phyloP scores from a whole-genome alignment of 768 basidiomycete species.

The Cantharellus cinnabarinus region DNA sequence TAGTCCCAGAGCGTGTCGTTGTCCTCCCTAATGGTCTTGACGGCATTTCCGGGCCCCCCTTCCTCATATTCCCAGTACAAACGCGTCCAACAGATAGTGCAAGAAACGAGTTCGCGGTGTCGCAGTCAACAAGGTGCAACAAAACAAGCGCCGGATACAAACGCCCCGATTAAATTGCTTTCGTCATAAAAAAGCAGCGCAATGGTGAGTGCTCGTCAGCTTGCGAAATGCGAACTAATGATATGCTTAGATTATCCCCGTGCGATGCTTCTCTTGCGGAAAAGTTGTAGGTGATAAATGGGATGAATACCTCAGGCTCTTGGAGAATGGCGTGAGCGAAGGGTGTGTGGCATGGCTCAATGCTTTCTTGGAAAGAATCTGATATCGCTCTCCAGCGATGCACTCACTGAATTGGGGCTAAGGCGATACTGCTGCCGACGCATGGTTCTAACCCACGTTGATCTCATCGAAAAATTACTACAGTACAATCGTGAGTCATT shows the following conservation, averaged over 20 bases:
- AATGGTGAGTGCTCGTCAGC: too few species aligned
- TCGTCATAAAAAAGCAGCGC: too few species aligned
- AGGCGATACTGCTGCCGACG: conserved; percentile 92
- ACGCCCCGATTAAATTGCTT: too few species aligned
- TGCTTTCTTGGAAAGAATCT: not conserved
- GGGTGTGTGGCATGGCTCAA: conserved; percentile 30
- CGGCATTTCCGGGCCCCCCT: too few species aligned
- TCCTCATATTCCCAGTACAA: too few species aligned
- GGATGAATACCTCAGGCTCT: conserved; percentile 65
- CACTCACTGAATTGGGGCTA: conserved; percentile 70
- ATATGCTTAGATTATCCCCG: conserved; percentile 65
- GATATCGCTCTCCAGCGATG: conserved; percentile 35
- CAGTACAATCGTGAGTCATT: conserved; percentile 74
- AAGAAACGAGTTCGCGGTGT: too few species aligned
- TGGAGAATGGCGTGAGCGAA: conserved; percentile 66
- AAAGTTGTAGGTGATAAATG: conserved; percentile 97
- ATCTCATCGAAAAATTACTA: conserved; percentile 88
- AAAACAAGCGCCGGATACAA: too few species aligned
- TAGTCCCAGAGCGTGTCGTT: too few species aligned
- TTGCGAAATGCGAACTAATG: not conserved
- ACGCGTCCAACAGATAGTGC: too few species aligned
- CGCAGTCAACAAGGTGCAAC: too few species aligned
- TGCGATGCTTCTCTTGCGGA: conserved; percentile 89
- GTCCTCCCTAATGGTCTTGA: too few species aligned
- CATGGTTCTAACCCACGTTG: conserved; percentile 95